phyloP scores from a whole-genome alignment of 2,329 filamentous ascomycete species.

The Juglanconis oblonga region DNA sequence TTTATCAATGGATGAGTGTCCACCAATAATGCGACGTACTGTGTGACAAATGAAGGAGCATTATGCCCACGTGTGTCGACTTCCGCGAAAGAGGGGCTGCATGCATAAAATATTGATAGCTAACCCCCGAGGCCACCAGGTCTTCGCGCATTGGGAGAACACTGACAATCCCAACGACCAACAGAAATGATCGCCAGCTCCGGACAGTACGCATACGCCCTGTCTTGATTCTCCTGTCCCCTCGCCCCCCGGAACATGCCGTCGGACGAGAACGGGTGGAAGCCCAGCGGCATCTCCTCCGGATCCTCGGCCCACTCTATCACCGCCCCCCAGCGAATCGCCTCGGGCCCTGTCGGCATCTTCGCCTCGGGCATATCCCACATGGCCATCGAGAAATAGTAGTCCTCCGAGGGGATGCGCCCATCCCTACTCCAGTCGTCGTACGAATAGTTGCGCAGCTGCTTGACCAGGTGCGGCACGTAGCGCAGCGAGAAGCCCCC shows the following conservation, averaged over 20 bases:
- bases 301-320: neutral
- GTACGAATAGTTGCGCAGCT: slow-evolving; percentile 45
- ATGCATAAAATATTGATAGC: neutral
- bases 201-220: slow-evolving; percentile 1
- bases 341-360: slow-evolving; percentile 32
- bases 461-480: slow-evolving; percentile 48
- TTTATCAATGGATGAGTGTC: no score
- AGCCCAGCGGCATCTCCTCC: slow-evolving; percentile 7
- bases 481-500: slow-evolving; percentile 50
- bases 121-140: slow-evolving; percentile 3
- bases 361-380: slow-evolving; percentile 43
- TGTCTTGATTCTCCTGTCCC: slow-evolving; percentile 6
- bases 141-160: neutral
- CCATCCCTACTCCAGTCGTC: slow-evolving; percentile 8
- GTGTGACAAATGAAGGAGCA: no score
- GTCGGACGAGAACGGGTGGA: slow-evolving; percentile 5
- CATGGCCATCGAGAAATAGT: slow-evolving; percentile 55
- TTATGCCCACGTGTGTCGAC: no score
- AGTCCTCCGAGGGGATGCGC: slow-evolving; percentile 40
- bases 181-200: slow-evolving; percentile 2
- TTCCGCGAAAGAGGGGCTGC: no score
- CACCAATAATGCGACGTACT: no score
- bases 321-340: slow-evolving; percentile 2
- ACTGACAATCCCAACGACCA: slow-evolving; percentile 3
- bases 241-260: slow-evolving; percentile 1